Percentiles rank a stretch among this genome's conserved stretches.
phyloP scores from a whole-genome alignment of 2,329 filamentous ascomycete genomes.

The Neoscytalidium dimidiatum region DNA sequence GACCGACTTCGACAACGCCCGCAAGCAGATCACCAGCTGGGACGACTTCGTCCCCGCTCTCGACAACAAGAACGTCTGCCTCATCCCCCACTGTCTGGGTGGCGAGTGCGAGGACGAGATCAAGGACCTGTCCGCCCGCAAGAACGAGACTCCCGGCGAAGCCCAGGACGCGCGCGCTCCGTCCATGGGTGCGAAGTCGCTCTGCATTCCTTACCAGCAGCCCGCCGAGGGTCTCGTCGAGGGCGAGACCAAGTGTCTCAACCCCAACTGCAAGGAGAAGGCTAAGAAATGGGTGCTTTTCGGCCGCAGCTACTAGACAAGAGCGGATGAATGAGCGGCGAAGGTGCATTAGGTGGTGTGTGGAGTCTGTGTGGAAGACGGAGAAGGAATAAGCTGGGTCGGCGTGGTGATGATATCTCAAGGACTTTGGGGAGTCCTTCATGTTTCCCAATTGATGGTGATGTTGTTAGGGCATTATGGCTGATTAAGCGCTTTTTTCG shows the following conservation, averaged over 20 bases:
- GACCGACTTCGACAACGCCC: constrained; percentile 74
- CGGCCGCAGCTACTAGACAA: constrained; percentile 56
- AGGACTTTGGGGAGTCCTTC: neutral
- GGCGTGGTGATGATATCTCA: neutral
- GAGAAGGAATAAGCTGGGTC: neutral
- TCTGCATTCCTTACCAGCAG: constrained; percentile 84
- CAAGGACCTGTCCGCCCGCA: constrained; percentile 86
- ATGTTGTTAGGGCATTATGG: neutral
- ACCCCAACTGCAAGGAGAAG: constrained; percentile 75
- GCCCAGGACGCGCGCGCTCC: constrained; percentile 72
- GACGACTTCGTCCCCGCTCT: constrained; percentile 87
- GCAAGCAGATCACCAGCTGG: constrained; percentile 81
- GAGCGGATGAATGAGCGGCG: neutral
- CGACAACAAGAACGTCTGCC: constrained; percentile 86
- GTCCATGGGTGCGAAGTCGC: constrained; percentile 74
- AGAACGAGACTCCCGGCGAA: constrained; percentile 65
- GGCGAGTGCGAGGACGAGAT: constrained; percentile 89
- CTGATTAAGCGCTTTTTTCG: constrained; percentile 3
- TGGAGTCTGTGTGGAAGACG: neutral
- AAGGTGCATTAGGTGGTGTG: neutral
- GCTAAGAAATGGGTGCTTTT: constrained; percentile 94
- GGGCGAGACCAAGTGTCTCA: constrained; percentile 88
- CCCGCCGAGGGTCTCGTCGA: constrained; percentile 73
- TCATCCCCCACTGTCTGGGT: constrained; percentile 87
- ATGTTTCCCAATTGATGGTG: neutral